Base-by-base conservation (phyloP, 768 basidiomycete genomes). In the Lyophyllum shimeji region DNA sequence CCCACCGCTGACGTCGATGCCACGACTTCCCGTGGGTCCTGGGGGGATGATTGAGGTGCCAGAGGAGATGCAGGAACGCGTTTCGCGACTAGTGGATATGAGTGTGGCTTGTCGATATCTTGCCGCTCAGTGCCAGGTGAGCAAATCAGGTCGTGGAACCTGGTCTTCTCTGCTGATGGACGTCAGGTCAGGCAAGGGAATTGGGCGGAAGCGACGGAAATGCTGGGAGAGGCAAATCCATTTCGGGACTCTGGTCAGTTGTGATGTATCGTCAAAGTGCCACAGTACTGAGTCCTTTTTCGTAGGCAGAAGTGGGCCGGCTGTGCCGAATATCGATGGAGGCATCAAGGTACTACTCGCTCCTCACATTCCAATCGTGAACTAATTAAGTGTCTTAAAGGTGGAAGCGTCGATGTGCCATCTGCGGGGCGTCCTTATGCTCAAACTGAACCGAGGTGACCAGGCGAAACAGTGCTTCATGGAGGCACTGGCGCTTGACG, bases 341-440 rank as follows among this genome's bases (percentile, higher is more conserved):
- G 97, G 97, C 3, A 93, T 98, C 69, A 99, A 99, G 76, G 95
- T 94, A 55, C 55, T 62, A 43, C 43, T 44, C 40, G 1, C 5
- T 24, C 25, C 20, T 27, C 51, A 24, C 29, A 27, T 12, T 11
- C 13, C 18, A 21, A 24, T 20, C 11, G 43, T 51, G 24, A 53
- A 37, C 43, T 57, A 23, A 59, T 29, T n/a, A 33, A 29, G 12
- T 37, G 39, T 46, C 43, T 20, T 59, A 34, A 61, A 96, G 94
- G 90, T 98, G 37, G 94, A 98, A 75, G 93, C 97, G 3, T 97
- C 96, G 2, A 95, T 98, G 86, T 98, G 96, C 66, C 88, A 96
- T 66, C 77, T 99, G 17, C 85, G 97, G 52, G 97, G 95, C 12
- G 74, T 97, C 21, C 79, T 99, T 18, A 96, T 98, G 86, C 86